These are phyloP conservation scores for Calonectria hawksworthii DNA, from an alignment of 2,329 filamentous ascomycete species.

Conservation along the genomic window DNA sequence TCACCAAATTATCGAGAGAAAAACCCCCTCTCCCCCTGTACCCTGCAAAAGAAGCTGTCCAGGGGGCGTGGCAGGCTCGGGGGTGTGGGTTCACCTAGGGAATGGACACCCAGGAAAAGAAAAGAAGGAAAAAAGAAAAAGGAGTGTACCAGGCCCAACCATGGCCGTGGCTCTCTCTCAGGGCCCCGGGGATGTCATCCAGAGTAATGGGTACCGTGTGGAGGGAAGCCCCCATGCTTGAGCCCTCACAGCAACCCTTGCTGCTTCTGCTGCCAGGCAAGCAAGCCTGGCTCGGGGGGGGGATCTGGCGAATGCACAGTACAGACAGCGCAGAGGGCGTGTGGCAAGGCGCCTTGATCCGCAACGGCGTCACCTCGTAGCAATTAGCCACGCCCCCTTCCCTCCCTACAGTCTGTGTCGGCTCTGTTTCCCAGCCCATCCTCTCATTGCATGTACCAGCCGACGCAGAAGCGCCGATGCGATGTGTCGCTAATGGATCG, in stretches of 20 bases:
- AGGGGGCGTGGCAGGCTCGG: conserved; percentile 2
- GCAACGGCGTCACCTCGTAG: conserved; percentile 6
- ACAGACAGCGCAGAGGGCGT: not conserved
- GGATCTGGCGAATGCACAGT: conserved; percentile 20
- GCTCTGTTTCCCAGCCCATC: conserved; percentile 5
- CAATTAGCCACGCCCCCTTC: conserved; percentile 8
- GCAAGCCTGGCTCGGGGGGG: conserved; percentile 14
- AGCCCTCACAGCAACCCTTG: conserved; percentile 2
- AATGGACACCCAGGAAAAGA: conserved; percentile 27
- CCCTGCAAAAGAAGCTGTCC: not conserved
- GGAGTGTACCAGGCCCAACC: conserved; percentile 38
- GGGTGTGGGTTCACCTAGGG: conserved; percentile 26
- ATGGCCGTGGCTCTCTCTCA: conserved; percentile 39
- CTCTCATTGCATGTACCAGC: conserved; percentile 5
- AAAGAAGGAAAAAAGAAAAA: conserved; percentile 3
- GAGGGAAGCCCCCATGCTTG: conserved; percentile 20
- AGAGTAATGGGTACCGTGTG: conserved; percentile 19
- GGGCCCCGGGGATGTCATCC: conserved; percentile 36
- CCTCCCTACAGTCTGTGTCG: conserved; percentile 4
- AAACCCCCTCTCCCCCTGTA: conserved; percentile 15
- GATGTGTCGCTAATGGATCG: not conserved
- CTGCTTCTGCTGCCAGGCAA: conserved; percentile 4
- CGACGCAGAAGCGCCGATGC: conserved; percentile 7
- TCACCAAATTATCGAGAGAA: conserved; percentile 11
- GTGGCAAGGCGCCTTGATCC: conserved; percentile 18